Conservation (phyloP, 768 basidiomycete genomes). For the Psilocybe azurescens region DNA sequence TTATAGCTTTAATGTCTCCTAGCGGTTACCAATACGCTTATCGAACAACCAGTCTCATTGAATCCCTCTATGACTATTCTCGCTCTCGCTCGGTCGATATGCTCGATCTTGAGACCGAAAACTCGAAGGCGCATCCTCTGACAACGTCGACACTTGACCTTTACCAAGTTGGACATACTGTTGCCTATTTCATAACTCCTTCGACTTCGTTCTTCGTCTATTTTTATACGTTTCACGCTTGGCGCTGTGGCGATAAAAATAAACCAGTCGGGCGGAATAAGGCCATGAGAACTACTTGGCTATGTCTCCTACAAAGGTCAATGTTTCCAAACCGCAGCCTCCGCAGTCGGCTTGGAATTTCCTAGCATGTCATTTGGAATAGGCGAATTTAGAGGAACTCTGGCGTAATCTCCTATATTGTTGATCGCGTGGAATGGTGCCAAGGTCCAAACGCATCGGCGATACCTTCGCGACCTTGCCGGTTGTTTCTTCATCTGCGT, state of each 20-base stretch:
- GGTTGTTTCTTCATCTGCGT: not conserved
- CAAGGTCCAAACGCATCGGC: not conserved
- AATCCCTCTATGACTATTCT: no score
- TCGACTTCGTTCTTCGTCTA: not conserved
- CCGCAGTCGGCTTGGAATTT: conserved; percentile 25
- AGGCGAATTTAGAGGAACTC: not conserved
- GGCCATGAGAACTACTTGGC: conserved; percentile 20
- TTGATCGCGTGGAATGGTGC: conserved; percentile 3
- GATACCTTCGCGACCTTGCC: not conserved
- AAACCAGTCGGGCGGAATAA: not conserved
- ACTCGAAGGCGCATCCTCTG: not conserved
- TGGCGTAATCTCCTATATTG: conserved; percentile 3
- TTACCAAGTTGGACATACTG: not conserved
- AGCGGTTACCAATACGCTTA: not conserved
- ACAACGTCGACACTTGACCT: not conserved
- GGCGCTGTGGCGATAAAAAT: conserved; percentile 4
- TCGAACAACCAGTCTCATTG: no score
- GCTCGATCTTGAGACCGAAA: no score
- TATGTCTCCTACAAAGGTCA: conserved; percentile 13
- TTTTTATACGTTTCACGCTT: not conserved
- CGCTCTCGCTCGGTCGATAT: no score
- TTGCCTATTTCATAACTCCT: not conserved
- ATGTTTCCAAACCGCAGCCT: conserved; percentile 26
- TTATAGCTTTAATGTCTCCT: not conserved
- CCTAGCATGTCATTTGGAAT: conserved; percentile 8